phyloP scores from a whole-genome alignment of 1,139 yeast genomes.

The Groenewaldozyma sp. region DNA sequence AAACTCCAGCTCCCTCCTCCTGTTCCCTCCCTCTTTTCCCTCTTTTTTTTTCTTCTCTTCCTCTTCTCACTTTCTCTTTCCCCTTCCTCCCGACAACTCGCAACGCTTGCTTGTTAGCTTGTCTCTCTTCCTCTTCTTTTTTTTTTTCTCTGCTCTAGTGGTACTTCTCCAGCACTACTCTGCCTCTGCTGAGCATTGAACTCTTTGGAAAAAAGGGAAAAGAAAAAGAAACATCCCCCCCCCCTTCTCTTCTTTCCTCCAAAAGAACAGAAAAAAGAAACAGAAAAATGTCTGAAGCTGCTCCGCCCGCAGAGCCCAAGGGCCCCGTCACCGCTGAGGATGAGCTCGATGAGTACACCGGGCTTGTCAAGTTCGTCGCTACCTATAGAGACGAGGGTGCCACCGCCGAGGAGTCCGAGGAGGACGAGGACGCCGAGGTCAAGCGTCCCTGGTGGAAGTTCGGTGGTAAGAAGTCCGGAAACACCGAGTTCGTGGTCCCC shows the following conservation, averaged over 20 bases:
- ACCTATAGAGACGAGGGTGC: conserved; percentile 25
- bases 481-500: conserved; percentile 22
- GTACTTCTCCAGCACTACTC: too few species aligned
- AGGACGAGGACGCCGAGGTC: conserved; percentile 16
- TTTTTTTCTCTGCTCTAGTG: not conserved
- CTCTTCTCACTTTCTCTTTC: conserved; percentile 1
- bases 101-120: not conserved
- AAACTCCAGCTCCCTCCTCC: not conserved
- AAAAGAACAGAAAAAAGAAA: not conserved
- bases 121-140: not conserved
- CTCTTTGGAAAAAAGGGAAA: too few species aligned
- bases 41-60: conserved; percentile 3
- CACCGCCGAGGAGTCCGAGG: conserved; percentile 19
- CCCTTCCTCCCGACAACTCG: conserved; percentile 1
- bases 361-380: conserved; percentile 29
- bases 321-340: conserved; percentile 9
- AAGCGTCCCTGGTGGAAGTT: conserved; percentile 22
- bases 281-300: conserved; percentile 8
- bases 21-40: not conserved
- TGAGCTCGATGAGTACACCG: conserved; percentile 28
- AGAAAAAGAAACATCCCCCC: too few species aligned
- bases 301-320: conserved; percentile 6
- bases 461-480: conserved; percentile 13
- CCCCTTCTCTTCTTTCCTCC: too few species aligned
- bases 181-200: too few species aligned